phyloP scores from a whole-genome alignment of 371 early-diverging fungal genomes.

The Rhizopus delemar region DNA sequence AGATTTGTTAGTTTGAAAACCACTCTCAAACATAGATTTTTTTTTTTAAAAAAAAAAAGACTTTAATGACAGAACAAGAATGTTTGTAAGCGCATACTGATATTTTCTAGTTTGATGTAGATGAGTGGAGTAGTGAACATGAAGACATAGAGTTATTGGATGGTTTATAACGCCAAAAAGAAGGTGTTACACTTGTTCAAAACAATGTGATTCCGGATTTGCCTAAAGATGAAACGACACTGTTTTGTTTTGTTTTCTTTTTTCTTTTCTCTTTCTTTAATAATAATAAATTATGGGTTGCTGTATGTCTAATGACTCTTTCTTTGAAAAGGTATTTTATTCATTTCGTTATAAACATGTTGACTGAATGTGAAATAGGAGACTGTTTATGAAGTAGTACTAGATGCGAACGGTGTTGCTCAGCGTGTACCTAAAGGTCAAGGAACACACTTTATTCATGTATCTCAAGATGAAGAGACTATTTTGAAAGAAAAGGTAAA shows the following conservation, averaged over 20 bases:
- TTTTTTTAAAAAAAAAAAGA: background rate
- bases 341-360: background rate
- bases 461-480: conserved; percentile 41
- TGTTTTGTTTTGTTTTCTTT: conserved; percentile 6
- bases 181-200: background rate
- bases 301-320: conserved; percentile 31
- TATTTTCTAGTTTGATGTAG: conserved; percentile 21
- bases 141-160: conserved; percentile 15
- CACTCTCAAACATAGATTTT: conserved; percentile 24
- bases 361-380: conserved; percentile 21
- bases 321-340: conserved; percentile 30
- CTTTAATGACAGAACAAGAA: background rate
- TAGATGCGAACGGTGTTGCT: conserved; percentile 48
- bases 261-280: conserved; percentile 1
- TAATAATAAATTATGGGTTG: conserved; percentile 31
- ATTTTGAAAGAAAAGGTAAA: conserved; percentile 40
- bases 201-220: conserved; percentile 17
- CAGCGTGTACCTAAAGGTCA: conserved; percentile 47
- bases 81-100: conserved; percentile 4
- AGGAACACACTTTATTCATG: conserved; percentile 51
- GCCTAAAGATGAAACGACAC: background rate
- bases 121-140: conserved; percentile 36
- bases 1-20: conserved; percentile 69
- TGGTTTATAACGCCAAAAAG: background rate
- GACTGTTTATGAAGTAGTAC: conserved; percentile 49